Evolutionary conservation across 73 alveolate species (phyloP).

Genomic region (Blepharisma japonicum): DNA sequence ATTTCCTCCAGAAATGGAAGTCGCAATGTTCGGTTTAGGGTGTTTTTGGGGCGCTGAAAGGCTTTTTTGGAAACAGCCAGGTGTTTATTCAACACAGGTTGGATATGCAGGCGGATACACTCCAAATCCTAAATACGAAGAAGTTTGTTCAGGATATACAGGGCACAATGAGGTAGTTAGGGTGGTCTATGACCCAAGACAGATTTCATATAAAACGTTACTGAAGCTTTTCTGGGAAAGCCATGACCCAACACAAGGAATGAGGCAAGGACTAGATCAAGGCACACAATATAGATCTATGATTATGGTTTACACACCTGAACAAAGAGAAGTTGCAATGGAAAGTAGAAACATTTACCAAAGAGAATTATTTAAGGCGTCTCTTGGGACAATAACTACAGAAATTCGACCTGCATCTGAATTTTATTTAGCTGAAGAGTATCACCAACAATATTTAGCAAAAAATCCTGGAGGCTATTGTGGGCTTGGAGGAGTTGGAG

Average conservation of each 20-base stretch:
- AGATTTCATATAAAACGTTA: slow-evolving; percentile 32
- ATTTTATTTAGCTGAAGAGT: slow-evolving; percentile 48
- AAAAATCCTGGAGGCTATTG: slow-evolving; percentile 21
- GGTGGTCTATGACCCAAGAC: slow-evolving; percentile 53
- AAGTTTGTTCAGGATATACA: slow-evolving; percentile 60
- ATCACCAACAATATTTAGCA: slow-evolving; percentile 37
- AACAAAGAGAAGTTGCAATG: slow-evolving; percentile 32
- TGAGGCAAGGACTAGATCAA: slow-evolving; percentile 57
- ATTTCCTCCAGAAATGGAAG: slow-evolving; percentile 39
- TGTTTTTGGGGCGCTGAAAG: slow-evolving; percentile 62
- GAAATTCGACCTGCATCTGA: slow-evolving; percentile 40
- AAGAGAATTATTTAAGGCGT: slow-evolving; percentile 12
- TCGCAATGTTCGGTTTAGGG: slow-evolving; percentile 50
- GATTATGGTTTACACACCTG: not conserved
- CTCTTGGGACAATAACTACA: slow-evolving; percentile 33
- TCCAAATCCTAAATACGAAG: slow-evolving; percentile 59
- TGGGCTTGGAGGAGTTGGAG: slow-evolving; percentile 27
- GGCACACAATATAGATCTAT: slow-evolving; percentile 49
- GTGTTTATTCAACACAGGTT: slow-evolving; percentile 41
- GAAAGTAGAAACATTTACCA: slow-evolving; percentile 29
- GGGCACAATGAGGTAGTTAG: slow-evolving; percentile 75
- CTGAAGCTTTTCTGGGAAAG: slow-evolving; percentile 49
- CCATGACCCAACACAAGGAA: slow-evolving; percentile 73
- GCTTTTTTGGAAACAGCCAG: slow-evolving; percentile 41
- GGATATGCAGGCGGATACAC: slow-evolving; percentile 66